phyloP scores from a whole-genome alignment of 2,329 filamentous ascomycete species.

The Blastomyces emzantsi region DNA sequence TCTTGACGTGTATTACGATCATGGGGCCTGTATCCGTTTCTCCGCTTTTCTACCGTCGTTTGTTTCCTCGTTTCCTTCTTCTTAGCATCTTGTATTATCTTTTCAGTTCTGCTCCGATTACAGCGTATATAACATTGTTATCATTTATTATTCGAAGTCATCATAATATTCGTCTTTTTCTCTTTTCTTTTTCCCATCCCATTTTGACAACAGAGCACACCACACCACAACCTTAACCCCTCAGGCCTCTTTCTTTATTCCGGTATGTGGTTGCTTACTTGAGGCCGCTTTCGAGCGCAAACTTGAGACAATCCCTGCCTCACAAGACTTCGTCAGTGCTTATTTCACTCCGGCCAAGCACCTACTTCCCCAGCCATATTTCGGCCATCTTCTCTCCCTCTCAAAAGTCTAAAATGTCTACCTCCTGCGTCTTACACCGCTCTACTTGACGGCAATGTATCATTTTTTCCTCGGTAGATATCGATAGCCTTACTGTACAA shows the following conservation, averaged over 20 bases:
- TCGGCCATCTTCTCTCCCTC: neutral
- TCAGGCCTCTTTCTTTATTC: neutral
- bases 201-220: neutral
- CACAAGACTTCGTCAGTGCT: neutral
- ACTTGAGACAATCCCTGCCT: neutral
- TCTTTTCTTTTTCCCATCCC: neutral
- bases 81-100: neutral
- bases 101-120: neutral
- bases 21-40: constrained; percentile 13
- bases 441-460: neutral
- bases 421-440: neutral
- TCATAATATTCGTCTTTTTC: neutral
- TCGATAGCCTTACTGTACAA: neutral
- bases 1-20: constrained; percentile 8
- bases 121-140: neutral
- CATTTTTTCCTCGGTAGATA: neutral
- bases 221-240: neutral
- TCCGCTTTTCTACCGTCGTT: neutral
- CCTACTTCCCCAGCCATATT: neutral
- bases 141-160: neutral
- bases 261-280: neutral
- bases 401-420: neutral
- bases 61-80: neutral
- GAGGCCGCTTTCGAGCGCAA: neutral
- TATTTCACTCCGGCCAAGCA: neutral